Percentiles rank a stretch among this genome's conserved stretches.
Conservation (phyloP, 2,329 filamentous ascomycete species). For the Curvularia verruculosa region DNA sequence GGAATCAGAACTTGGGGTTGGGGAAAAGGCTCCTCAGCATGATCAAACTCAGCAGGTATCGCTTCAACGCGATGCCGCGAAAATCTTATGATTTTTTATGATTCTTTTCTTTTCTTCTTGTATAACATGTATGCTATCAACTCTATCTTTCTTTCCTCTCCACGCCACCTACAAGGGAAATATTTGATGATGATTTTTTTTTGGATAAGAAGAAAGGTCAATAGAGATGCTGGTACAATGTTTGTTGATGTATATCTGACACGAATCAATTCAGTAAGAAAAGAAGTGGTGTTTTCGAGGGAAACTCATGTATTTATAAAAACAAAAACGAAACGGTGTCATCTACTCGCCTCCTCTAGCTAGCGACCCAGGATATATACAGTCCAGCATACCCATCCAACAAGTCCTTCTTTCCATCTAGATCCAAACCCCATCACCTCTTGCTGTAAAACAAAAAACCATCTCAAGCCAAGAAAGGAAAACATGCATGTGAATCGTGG, state of each 20-base stretch:
- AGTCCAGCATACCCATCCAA: neutral
- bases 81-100: neutral
- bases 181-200: too few species aligned
- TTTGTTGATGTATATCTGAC: neutral
- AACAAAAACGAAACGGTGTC: neutral
- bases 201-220: neutral
- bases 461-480: too few species aligned
- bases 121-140: neutral
- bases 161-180: too few species aligned
- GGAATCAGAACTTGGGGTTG: too few species aligned
- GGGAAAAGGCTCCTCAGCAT: too few species aligned
- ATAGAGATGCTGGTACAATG: neutral
- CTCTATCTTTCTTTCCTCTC: neutral
- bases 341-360: neutral
- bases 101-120: neutral
- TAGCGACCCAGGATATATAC: neutral
- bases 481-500: neutral
- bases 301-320: neutral
- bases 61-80: conserved; percentile 9
- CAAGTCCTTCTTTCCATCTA: neutral
- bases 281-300: too few species aligned
- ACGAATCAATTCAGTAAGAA: neutral
- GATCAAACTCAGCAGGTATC: neutral
- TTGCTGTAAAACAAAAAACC: neutral
- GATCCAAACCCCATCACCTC: neutral